Evolutionary conservation across 371 early-diverging fungal species (phyloP).

Genomic region (Rhizopus sp.): DNA sequence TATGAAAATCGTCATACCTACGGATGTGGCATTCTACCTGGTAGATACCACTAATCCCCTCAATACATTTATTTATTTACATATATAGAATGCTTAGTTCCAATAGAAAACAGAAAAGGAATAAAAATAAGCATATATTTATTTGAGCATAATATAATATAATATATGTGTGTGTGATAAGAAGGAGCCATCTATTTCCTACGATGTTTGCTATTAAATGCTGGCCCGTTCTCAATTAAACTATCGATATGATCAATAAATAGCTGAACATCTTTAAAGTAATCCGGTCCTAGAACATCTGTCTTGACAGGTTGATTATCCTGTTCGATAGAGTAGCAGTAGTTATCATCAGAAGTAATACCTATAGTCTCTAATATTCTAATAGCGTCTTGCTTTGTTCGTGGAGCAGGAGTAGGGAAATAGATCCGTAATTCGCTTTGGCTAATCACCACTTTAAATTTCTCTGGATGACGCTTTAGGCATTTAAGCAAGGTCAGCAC

Average conservation of each 20-base stretch:
- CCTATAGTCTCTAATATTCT: conserved; percentile 1
- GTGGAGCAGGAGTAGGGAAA: conserved; percentile 16
- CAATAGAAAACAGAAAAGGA: not conserved
- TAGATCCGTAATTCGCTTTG: conserved; percentile 22
- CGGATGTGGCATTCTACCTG: conserved; percentile 26
- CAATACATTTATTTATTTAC: not conserved
- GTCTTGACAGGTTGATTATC: not conserved
- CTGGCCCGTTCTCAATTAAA: conserved; percentile 39
- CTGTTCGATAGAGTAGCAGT: conserved; percentile 3
- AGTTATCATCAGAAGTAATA: conserved; percentile 5
- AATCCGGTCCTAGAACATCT: conserved; percentile 35
- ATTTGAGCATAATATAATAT: too few relatives aligned
- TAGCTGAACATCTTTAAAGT: conserved; percentile 45
- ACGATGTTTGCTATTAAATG: conserved; percentile 1
- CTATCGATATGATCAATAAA: conserved; percentile 51
- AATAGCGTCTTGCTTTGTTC: conserved; percentile 12
- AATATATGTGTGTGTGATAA: too few relatives aligned
- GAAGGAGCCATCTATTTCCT: not conserved
- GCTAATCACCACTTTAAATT: conserved; percentile 16
- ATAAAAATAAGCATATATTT: not conserved
- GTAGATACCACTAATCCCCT: not conserved
- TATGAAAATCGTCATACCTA: conserved; percentile 40
- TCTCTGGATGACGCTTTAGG: not conserved
- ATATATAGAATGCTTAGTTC: too few relatives aligned
- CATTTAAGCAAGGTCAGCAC: conserved; percentile 17